Evolutionary conservation across 2,329 filamentous ascomycete genomes (phyloP), one percentile per base, ranked within the genome.

Genomic region (Helminthosporium solani): DNA sequence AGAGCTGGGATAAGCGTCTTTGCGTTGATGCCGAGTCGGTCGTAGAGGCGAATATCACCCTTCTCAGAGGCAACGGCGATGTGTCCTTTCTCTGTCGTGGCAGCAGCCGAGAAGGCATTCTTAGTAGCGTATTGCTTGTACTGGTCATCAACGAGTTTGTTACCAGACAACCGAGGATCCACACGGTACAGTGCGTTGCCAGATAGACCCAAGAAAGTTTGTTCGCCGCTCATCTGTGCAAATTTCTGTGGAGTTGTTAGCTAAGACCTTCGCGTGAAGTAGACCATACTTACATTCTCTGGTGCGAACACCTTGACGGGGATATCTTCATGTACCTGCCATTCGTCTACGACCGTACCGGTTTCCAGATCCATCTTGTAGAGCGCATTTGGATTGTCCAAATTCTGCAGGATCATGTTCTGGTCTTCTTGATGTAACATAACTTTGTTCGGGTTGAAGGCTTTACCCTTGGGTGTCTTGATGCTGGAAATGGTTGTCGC

Each of bases 321-420:
- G 44, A 99, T 96, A 66, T 97, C 89, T 52, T 99, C 92, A 65
- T 99, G 92, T 12, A 99, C 82, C 60, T 96, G 96, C 94, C 94
- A 99, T 71, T 99, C 94, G 64, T 99, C 94, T 2, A 97, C 90
- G 28, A 99, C 88, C 74, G 96, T 97, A 57, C 94, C 94, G 59
- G 95, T 95, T 70, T 99, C 92, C 35, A 99, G 79, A 73, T 99
- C 94, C 94, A 99, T 97, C 36, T 89, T 88, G 70, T 91, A 99
- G 1, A 99, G 80, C 41, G 89, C 90, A 74, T 96, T 92, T 1
- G 92, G 89, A 55, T 97, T 87, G 41, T 85, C 74, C 20, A 70
- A 78, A 59, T 95, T 91, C 69, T 96, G 91, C 47, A 96, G 72
- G 50, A 96, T 88, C 81, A 96, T 85, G 64, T 95, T 90, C 36